These are phyloP conservation scores for Zygnema cylindricum DNA, from an alignment of 139 green algal species.

Conservation along the genomic window DNA sequence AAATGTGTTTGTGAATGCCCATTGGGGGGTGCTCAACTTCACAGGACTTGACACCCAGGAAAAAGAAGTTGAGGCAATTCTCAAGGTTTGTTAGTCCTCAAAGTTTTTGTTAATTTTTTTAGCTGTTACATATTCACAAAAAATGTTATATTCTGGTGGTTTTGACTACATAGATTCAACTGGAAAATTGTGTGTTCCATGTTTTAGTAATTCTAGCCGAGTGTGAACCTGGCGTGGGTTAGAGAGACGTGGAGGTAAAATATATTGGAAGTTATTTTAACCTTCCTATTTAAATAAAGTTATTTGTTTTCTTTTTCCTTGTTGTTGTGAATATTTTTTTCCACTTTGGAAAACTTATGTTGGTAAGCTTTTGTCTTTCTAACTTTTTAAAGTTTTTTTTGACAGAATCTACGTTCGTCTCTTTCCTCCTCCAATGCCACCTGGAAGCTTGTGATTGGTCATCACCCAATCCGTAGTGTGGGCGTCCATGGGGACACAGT, in stretches of 20 bases:
- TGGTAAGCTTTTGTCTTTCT: too few species aligned
- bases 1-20: conserved; percentile 48
- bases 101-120: background rate
- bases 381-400: too few species aligned
- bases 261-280: too few species aligned
- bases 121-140: background rate
- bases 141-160: too few species aligned
- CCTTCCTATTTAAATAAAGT: too few species aligned
- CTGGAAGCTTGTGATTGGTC: conserved; percentile 64
- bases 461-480: conserved; percentile 54
- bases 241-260: too few species aligned
- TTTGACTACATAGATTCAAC: background rate
- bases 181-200: background rate
- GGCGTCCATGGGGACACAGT: conserved; percentile 47
- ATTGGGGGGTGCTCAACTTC: conserved; percentile 56
- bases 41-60: conserved; percentile 2
- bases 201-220: too few species aligned
- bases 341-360: too few species aligned
- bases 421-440: conserved; percentile 23
- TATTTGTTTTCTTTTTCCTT: too few species aligned
- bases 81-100: background rate
- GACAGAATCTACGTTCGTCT: conserved; percentile 17
- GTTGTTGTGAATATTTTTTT: too few species aligned
- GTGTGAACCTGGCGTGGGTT: too few species aligned
- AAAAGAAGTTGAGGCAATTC: background rate